Evolutionary conservation across 306 rosid genomes (phyloP).

Genomic region (Urtica urens): DNA sequence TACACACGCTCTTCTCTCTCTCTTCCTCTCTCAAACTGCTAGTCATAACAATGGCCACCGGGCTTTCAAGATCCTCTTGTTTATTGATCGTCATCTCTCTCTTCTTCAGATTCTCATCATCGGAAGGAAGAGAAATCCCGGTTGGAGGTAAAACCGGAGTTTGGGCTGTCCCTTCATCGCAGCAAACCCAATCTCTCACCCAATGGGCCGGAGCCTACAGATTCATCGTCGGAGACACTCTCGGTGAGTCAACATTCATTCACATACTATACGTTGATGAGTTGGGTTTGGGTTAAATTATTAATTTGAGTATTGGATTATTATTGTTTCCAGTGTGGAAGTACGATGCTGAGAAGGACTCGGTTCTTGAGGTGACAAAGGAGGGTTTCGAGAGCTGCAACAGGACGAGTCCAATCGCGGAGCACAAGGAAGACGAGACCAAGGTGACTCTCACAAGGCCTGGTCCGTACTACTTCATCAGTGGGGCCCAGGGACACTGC

Average conservation of each 20-base stretch:
- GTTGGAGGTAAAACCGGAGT: slow-evolving; percentile 60
- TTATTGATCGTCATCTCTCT: slow-evolving; percentile 22
- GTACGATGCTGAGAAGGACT: slow-evolving; percentile 63
- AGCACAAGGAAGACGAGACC: slow-evolving; percentile 50
- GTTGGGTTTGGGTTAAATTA: too few species aligned
- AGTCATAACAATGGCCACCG: slow-evolving; percentile 31
- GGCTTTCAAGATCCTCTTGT: slow-evolving; percentile 17
- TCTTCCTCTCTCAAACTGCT: neutral
- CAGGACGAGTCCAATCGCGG: slow-evolving; percentile 27
- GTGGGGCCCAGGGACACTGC: slow-evolving; percentile 71
- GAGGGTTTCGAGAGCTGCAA: slow-evolving; percentile 55
- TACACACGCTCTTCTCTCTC: neutral
- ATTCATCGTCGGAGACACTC: slow-evolving; percentile 53
- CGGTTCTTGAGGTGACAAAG: slow-evolving; percentile 58
- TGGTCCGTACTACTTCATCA: slow-evolving; percentile 72
- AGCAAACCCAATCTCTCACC: slow-evolving; percentile 47
- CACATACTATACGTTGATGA: too few species aligned
- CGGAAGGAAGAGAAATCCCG: slow-evolving; percentile 51
- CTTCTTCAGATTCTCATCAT: slow-evolving; percentile 19
- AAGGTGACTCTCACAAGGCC: slow-evolving; percentile 50
- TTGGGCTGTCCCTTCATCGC: slow-evolving; percentile 74
- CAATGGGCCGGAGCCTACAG: slow-evolving; percentile 66
- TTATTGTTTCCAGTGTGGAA: slow-evolving; percentile 46
- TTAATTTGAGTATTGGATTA: neutral
- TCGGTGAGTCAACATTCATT: slow-evolving; percentile 40